Evolutionary conservation across 495 filamentous ascomycete genomes (phyloP), one percentile per base, ranked within the genome.

Genomic region (Baudoinia panamericana): DNA sequence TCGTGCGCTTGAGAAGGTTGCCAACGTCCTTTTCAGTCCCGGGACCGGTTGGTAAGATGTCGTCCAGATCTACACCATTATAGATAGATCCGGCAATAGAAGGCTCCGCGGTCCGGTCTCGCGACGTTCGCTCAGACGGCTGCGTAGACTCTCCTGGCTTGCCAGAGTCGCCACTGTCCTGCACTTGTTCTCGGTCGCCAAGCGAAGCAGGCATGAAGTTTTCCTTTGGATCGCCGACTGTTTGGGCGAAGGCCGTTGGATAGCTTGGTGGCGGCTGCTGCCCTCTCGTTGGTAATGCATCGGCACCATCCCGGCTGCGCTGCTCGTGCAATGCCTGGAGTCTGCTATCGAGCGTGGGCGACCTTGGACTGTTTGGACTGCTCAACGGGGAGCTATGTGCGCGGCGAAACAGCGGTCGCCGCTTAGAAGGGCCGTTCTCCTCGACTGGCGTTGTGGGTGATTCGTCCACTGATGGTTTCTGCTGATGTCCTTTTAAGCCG

Each of bases 401-500:
- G 10, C 46, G n/a, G n/a, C 19, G 3, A 18, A 50, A 28, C 17
- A 36, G 7, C 27, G 41, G 46, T 10, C 46, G 33, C 18, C 23
- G 24, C 8, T 27, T 32, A 13, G 15, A 32, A 0, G n/a, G 2
- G 23, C 11, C 21, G 3, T 3, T 25, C 10, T 44, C 46, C 9
- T 47, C 37, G 2, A 41, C 31, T 3, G 44, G 44, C 18, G 38
- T 37, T 4, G 27, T 43, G 4, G 46, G 41, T 20, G 45, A 32
- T 2, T 48, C 45, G 12, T 30, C 37, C 17, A 35, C n/a, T 16
- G 45, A 37, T 2, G n/a, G 5, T 19, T 44, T 76, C 21, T 63
- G 61, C 41, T 70, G 75, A 72, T 42, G 67, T 56, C 53, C 63
- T 57, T 34, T 63, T 54, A 45, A 67, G 58, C 81, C 80, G 16